Base-by-base conservation (phyloP, 768 basidiomycete species). In the Tricholoma bakamatsutake region DNA sequence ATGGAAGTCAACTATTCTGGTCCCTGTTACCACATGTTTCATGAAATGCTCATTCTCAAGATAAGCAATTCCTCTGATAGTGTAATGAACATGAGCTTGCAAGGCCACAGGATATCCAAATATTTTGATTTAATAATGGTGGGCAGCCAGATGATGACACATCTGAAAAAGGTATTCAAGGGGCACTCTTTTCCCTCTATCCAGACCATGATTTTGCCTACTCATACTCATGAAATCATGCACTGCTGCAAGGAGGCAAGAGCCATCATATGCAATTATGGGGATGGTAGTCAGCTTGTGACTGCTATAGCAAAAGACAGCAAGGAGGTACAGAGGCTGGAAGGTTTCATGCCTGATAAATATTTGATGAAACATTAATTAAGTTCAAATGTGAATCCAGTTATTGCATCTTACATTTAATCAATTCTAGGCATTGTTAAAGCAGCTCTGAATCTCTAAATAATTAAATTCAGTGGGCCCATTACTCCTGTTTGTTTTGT, bases 121-220 rank as follows among this genome's bases (percentile, higher is more conserved):
- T n/a, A n/a, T n/a, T n/a, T n/a, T n/a, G n/a, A n/a, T n/a, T n/a
- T n/a, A n/a, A n/a, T n/a, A n/a, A n/a, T n/a, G n/a, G n/a, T n/a
- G n/a, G n/a, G n/a, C n/a, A n/a, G n/a, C n/a, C 61, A 66, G 37
- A 73, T 71, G 71, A 64, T 67, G 15, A 66, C 63, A 18, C 52
- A 61, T 5, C 58, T 73, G 34, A 68, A 67, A 53, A 49, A 50
- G 1, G 65, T 63, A 1, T 71, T 73, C 42, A 62, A 66, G 37
- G 61, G 62, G 1, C 63, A 61, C 46, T 43, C 48, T 13, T 61
- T 70, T 8, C 64, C 69, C 7, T 56, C 56, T 37, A 54, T 73
- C 15, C 64, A 58, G 33, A 66, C 62, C 1, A 54, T 66, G 30
- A 51, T 63, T 46, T 52, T 71, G 1, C 70, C 69, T 0, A 40